Conservation (phyloP, 805 yeast genomes). For the Priceomyces haplophilus region DNA sequence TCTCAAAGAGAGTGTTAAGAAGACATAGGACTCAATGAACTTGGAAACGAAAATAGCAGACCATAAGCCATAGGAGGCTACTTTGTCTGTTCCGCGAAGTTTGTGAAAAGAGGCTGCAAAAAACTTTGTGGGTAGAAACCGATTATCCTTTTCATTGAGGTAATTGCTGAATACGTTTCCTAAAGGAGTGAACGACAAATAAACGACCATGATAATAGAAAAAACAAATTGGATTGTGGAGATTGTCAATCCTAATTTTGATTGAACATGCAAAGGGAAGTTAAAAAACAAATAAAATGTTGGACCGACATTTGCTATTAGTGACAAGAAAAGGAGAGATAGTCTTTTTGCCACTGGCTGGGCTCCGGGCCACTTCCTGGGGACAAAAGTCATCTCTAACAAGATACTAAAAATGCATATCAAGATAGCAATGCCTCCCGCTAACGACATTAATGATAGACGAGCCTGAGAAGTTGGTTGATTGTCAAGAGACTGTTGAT, state of each 20-base stretch:
- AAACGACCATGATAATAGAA: conserved; percentile 79
- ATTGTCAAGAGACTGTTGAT: conserved; percentile 76
- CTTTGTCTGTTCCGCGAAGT: conserved; percentile 85
- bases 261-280: conserved; percentile 62
- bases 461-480: conserved; percentile 85
- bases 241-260: conserved; percentile 72
- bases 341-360: conserved; percentile 91
- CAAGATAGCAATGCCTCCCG: conserved; percentile 80
- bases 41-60: conserved; percentile 83
- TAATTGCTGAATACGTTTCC: conserved; percentile 97
- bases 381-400: conserved; percentile 94
- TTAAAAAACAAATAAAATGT: conserved; percentile 80
- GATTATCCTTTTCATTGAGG: conserved; percentile 80
- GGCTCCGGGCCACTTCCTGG: conserved; percentile 99
- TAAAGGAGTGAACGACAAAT: conserved; percentile 91
- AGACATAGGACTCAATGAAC: conserved; percentile 85
- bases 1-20: conserved; percentile 81
- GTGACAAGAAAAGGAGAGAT: conserved; percentile 63
- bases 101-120: conserved; percentile 89
- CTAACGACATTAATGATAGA: conserved; percentile 92
- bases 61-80: conserved; percentile 95
- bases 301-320: conserved; percentile 77
- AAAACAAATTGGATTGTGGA: conserved; percentile 87
- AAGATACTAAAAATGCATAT: conserved; percentile 86
- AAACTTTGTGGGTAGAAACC: conserved; percentile 88